Evolutionary conservation across 2,329 filamentous ascomycete genomes (phyloP), one percentile per base, ranked within the genome.

Genomic region (Beauveria bassiana): DNA sequence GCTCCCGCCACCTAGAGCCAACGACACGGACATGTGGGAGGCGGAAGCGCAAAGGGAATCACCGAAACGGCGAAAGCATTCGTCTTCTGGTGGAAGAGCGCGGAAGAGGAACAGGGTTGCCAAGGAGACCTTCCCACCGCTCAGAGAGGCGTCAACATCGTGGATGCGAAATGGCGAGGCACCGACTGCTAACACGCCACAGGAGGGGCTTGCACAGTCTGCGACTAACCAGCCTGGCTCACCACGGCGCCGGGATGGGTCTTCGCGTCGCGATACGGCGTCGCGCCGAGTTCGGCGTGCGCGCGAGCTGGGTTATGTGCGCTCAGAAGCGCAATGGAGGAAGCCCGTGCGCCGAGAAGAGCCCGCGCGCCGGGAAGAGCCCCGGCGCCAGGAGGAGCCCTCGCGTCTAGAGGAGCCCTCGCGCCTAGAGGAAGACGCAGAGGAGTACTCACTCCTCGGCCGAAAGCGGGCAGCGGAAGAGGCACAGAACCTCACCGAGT

Each of bases 21-120:
- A 79, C n/a, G 77, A 78, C 3, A 79, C 78, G 12, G 74, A 86
- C 64, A 76, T 86, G 12, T 86, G 83, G 82, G 82, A 81, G 38
- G 67, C 84, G 26, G 83, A 86, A 67, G 83, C 82, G 12, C 75
- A 78, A 59, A 77, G 82, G 14, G 72, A 75, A 7, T 75, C 75
- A 1, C 77, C 79, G 10, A 69, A 65, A 5, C 66, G 70, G 24
- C 57, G 65, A 40, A 66, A 66, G n/a, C 68, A 72, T 26, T 70
- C 69, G 47, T 67, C 70, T 1, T 73, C 74, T 45, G 70, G 68
- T 24, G 34, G 34, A 38, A 38, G 40, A 38, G n/a, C 5, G 20
- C 34, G 34, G 14, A 38, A 16, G 34, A 38, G 34, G 34, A 38
- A 38, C 12, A 38, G 34, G 12, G 12, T 38, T 38, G 34, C 34